Percentiles rank a stretch among this genome's conserved stretches.
Evolutionary conservation across 2,329 filamentous ascomycete species (phyloP).

Genomic region (Ophiostoma sp.): DNA sequence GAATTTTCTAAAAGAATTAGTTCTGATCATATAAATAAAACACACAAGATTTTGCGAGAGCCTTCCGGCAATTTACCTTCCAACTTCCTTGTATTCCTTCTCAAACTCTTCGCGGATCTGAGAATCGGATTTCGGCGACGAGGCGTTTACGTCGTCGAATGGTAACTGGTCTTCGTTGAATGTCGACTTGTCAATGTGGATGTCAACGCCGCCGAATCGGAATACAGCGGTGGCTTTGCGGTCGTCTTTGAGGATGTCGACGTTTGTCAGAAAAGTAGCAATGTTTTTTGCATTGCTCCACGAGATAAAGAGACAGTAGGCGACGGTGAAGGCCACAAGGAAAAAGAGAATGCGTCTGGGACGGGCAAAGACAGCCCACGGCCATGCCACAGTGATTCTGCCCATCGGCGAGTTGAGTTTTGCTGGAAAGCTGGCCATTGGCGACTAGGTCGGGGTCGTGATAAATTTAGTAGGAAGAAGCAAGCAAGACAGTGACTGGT

Average conservation of each 20-base stretch:
- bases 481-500: background rate
- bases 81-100: slow-evolving; percentile 39
- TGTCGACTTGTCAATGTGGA: background rate
- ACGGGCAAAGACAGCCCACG: slow-evolving; percentile 14
- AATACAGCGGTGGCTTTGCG: background rate
- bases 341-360: slow-evolving; percentile 15
- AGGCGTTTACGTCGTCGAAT: slow-evolving; percentile 16
- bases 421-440: background rate
- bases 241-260: slow-evolving; percentile 17
- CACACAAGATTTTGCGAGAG: background rate
- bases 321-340: background rate
- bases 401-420: slow-evolving; percentile 13
- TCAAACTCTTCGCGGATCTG: slow-evolving; percentile 34
- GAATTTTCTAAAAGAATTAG: slow-evolving; percentile 27
- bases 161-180: slow-evolving; percentile 20
- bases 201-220: slow-evolving; percentile 13
- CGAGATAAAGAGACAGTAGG: slow-evolving; percentile 13
- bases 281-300: slow-evolving; percentile 13
- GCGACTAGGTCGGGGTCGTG: background rate
- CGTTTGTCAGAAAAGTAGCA: slow-evolving; percentile 10
- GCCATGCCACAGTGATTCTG: slow-evolving; percentile 6
- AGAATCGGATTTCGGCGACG: slow-evolving; percentile 13
- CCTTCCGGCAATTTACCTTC: slow-evolving; percentile 32
- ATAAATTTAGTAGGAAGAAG: background rate
- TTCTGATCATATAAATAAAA: background rate